These are phyloP conservation scores for Pyricularia pennisetigena DNA, from an alignment of 2,329 filamentous ascomycete genomes.

Conservation along the genomic window DNA sequence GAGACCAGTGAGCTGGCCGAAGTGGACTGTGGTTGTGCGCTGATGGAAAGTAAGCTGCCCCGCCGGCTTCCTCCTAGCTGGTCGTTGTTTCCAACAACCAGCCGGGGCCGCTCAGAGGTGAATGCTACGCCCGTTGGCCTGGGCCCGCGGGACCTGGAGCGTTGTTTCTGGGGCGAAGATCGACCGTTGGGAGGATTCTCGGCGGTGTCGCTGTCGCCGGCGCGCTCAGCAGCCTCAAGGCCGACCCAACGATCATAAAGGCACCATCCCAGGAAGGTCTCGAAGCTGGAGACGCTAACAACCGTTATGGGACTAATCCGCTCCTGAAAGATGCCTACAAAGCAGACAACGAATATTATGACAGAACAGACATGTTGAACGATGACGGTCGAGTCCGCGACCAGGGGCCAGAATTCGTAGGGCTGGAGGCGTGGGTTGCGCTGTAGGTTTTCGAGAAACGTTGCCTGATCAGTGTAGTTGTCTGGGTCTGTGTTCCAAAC, in stretches of 20 bases:
- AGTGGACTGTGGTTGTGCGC: conserved; percentile 37
- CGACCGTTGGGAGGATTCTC: not conserved
- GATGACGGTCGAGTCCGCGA: conserved; percentile 91
- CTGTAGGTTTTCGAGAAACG: conserved; percentile 92
- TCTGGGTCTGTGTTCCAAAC: conserved; percentile 62
- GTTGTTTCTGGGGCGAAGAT: not conserved
- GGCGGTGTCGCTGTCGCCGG: conserved; percentile 19
- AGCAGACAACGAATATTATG: conserved; percentile 88
- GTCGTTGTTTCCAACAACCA: conserved; percentile 15
- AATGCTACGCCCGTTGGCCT: not conserved
- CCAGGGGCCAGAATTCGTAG: conserved; percentile 96
- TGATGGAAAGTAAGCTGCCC: conserved; percentile 18
- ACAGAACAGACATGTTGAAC: conserved; percentile 95
- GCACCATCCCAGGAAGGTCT: conserved; percentile 79
- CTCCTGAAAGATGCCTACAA: conserved; percentile 80
- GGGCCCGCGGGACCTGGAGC: not conserved
- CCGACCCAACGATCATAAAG: conserved; percentile 89
- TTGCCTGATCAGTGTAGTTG: conserved; percentile 95
- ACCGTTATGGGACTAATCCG: conserved; percentile 85
- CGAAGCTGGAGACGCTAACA: conserved; percentile 72
- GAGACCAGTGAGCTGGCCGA: conserved; percentile 48
- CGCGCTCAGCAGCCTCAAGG: conserved; percentile 45
- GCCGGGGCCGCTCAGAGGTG: conserved; percentile 6
- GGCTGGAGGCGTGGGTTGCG: conserved; percentile 87
- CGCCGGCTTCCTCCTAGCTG: not conserved